Percentiles rank a stretch among this genome's conserved stretches.
phyloP scores from a whole-genome alignment of 805 yeast species.

The Brettanomyces bruxellensis region DNA sequence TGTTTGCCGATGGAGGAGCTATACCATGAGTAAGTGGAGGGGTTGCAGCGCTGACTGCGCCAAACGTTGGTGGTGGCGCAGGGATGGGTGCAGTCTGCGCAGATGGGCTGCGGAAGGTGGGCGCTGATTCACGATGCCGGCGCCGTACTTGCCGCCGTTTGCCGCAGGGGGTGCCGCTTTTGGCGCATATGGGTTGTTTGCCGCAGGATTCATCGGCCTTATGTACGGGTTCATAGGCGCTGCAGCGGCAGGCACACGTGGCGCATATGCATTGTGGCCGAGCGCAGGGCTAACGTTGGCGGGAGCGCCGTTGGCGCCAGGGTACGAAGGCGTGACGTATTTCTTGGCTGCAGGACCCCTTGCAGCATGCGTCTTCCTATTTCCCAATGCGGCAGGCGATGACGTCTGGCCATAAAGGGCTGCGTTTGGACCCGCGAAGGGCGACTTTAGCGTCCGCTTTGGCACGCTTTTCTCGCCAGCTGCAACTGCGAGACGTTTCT shows the following conservation, averaged over 20 bases:
- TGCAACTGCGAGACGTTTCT: constrained; percentile 50
- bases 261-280: background rate
- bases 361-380: too few relatives aligned
- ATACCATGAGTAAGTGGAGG: background rate
- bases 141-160: background rate
- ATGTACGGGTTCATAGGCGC: background rate
- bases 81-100: background rate
- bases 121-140: constrained; percentile 9
- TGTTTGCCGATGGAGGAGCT: constrained; percentile 24
- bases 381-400: too few relatives aligned
- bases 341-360: too few relatives aligned
- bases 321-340: background rate
- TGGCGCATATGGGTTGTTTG: background rate
- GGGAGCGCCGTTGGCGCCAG: background rate
- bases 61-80: constrained; percentile 7
- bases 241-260: background rate
- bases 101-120: too few relatives aligned
- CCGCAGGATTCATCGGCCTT: background rate
- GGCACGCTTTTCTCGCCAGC: too few relatives aligned
- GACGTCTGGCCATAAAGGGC: background rate
- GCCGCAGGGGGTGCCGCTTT: background rate
- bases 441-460: background rate
- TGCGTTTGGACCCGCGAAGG: background rate
- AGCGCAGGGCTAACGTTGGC: constrained; percentile 11
- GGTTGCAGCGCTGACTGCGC: constrained; percentile 7